Base-by-base conservation (phyloP, 192 early-diverging fungal species). In the Gryganskiella cystojenkinii region DNA sequence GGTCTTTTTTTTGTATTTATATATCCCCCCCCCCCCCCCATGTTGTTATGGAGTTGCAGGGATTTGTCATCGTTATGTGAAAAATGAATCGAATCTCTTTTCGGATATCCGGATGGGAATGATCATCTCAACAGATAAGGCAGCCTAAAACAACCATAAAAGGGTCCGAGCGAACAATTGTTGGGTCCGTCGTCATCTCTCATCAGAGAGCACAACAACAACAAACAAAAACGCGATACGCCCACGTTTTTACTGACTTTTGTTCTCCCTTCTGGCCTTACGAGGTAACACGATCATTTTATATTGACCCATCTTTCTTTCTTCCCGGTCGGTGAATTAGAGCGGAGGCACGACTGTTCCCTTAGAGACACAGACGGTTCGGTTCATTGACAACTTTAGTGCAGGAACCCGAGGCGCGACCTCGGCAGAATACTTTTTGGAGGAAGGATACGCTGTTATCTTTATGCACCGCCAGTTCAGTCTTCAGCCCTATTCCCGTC, bases 341-440 rank as follows among this genome's bases (percentile, higher is more conserved):
- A 92, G 90, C 64, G 98, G 97, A 34, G 98, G 98, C 42, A 99
- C 98, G 7, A 98, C 95, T 0, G 96, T 99, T 15, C 97, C 96
- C 10, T 83, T 99, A 14, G 96, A 99, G 70, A 90, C 91, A 64
- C 90, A 98, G 74, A 99, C 97, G 4, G 98, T 99, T 49, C 92
- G 98, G 37, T 99, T 99, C 82, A 91, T 99, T 57, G 98, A 99
- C 84, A 99, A 99, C 80, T 99, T 99, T 71, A 94, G 92, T 49
- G 95, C 93, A 5, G 98, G 98, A 15, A 98, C 93, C 13, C 92
- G 98, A 51, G 98, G 98, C 25, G 92, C 97, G 5, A 88, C 91
- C 5, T 98, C 96, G 22, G 95, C 97, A n/a, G 98, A 99, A 79
- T 93, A 95, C 88, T 92, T 93, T 86, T 61, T 94, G 47, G 84